Percentiles rank a stretch among this genome's conserved stretches.
phyloP scores from a whole-genome alignment of 176 grass and related monocot species.

The Tillandsia fasciculata region DNA sequence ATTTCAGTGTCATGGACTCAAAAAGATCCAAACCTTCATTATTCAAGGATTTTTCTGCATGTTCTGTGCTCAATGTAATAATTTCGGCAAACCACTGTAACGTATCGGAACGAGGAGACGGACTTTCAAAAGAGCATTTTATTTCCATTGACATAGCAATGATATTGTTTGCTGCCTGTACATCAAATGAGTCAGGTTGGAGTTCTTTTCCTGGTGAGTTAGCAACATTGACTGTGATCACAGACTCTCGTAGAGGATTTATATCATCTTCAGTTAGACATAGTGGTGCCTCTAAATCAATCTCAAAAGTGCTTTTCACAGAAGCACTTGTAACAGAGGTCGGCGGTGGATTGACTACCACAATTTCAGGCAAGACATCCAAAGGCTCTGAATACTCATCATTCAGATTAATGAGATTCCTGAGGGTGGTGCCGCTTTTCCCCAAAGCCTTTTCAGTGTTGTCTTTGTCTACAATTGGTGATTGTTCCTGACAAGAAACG shows the following conservation, averaged over 20 bases:
- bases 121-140: slow-evolving; percentile 16
- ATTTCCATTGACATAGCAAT: slow-evolving; percentile 46
- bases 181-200: not conserved
- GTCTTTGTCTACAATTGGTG: not conserved
- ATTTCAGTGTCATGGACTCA: slow-evolving; percentile 71
- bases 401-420: slow-evolving; percentile 62
- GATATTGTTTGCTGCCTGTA: slow-evolving; percentile 56
- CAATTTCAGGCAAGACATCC: slow-evolving; percentile 27
- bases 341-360: slow-evolving; percentile 4
- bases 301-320: slow-evolving; percentile 29
- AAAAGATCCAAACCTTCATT: slow-evolving; percentile 55
- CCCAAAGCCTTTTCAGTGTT: not conserved
- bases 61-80: slow-evolving; percentile 22
- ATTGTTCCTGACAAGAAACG: slow-evolving; percentile 17
- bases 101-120: slow-evolving; percentile 12
- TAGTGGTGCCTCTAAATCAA: slow-evolving; percentile 43
- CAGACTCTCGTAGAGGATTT: slow-evolving; percentile 12
- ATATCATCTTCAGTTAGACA: slow-evolving; percentile 23
- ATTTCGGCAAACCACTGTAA: slow-evolving; percentile 67
- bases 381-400: slow-evolving; percentile 35
- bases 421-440: slow-evolving; percentile 5
- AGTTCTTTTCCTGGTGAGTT: slow-evolving; percentile 8
- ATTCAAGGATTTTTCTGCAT: slow-evolving; percentile 19
- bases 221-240: not conserved
- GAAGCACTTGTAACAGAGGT: slow-evolving; percentile 20